phyloP scores from a whole-genome alignment of 225 moss, liverwort and hornwort genomes.

The Polytrichum commune region DNA sequence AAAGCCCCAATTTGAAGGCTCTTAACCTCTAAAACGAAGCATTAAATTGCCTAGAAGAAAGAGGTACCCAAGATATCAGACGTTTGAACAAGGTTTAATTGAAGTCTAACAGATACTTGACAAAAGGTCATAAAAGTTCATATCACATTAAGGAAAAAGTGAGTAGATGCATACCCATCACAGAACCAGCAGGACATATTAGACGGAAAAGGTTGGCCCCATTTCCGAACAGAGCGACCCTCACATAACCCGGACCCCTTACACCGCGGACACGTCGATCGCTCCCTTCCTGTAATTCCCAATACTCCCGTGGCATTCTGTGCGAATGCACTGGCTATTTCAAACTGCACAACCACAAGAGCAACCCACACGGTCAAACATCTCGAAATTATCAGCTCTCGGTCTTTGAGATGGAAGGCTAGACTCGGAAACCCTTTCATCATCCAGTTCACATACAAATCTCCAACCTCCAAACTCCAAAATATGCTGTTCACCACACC shows the following conservation, averaged over 20 bases:
- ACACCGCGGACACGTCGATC: constrained; percentile 61
- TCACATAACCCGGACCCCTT: constrained; percentile 52
- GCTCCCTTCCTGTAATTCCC: constrained; percentile 34
- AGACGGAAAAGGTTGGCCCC: constrained; percentile 21
- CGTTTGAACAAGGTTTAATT: too few relatives aligned
- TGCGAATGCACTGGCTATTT: constrained; percentile 34
- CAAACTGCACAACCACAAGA: constrained; percentile 38
- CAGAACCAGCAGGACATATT: constrained; percentile 69
- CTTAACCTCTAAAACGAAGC: background rate
- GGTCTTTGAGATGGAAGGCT: too few relatives aligned
- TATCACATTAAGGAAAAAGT: too few relatives aligned
- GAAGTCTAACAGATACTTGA: too few relatives aligned
- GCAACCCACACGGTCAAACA: background rate
- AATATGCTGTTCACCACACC: too few relatives aligned
- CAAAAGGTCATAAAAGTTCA: too few relatives aligned
- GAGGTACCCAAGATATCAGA: too few relatives aligned
- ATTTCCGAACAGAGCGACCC: constrained; percentile 27
- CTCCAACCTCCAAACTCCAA: background rate
- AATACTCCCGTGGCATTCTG: constrained; percentile 33
- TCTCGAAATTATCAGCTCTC: too few relatives aligned
- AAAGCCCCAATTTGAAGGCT: too few relatives aligned
- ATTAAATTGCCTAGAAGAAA: too few relatives aligned
- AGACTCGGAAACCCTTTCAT: too few relatives aligned
- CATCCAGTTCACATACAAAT: too few relatives aligned
- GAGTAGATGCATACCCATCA: constrained; percentile 48